These are phyloP conservation scores for Aspergillus conjunctus DNA, from an alignment of 495 filamentous ascomycete species.

Conservation along the genomic window DNA sequence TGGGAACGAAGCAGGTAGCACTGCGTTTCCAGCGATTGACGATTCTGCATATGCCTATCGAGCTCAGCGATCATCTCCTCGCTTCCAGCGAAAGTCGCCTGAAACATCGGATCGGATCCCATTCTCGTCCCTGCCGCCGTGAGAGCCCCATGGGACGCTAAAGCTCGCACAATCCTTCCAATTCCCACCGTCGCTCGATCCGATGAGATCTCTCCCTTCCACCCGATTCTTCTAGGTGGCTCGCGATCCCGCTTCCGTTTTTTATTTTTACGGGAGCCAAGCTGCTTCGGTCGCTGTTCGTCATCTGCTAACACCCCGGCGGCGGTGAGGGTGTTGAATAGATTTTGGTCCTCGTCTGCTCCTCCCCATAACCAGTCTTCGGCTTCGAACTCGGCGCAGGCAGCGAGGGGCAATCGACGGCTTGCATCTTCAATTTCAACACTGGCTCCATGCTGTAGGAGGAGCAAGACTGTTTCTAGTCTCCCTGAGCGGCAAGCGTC, in stretches of 20 bases:
- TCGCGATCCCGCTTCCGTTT: not conserved
- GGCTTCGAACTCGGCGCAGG: conserved; percentile 20
- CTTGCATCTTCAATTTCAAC: conserved; percentile 17
- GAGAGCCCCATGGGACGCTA: conserved; percentile 4
- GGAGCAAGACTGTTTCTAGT: conserved; percentile 34
- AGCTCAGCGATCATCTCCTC: conserved; percentile 26
- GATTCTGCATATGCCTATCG: conserved; percentile 1
- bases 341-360: not conserved
- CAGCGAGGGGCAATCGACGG: conserved; percentile 8
- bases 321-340: not conserved
- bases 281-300: conserved; percentile 1
- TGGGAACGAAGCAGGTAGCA: conserved; percentile 17
- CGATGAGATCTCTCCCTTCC: not conserved
- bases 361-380: conserved; percentile 5
- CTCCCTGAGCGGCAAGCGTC: conserved; percentile 41
- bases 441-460: conserved; percentile 38
- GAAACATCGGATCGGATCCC: not conserved
- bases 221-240: not conserved
- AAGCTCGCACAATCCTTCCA: not conserved
- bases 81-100: not conserved
- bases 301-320: conserved; percentile 1
- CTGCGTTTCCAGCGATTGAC: not conserved
- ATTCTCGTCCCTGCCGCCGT: conserved; percentile 7
- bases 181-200: not conserved
- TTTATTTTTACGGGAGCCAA: no score